Conservation (phyloP, 306 rosid genomes). For the Acacia crassicarpa region DNA sequence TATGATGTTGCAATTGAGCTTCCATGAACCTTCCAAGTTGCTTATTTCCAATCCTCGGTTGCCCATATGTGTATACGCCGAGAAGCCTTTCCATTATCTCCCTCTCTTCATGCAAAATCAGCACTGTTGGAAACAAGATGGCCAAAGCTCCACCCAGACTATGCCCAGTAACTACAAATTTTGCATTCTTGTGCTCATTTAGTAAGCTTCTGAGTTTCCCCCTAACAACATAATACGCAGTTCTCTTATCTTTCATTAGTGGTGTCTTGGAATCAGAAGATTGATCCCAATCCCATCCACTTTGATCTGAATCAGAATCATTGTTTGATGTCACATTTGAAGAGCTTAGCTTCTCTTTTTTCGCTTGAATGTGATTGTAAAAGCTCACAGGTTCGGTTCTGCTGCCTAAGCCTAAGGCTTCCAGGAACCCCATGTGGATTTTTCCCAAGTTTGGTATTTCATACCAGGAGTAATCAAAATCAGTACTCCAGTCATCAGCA, state of each 20-base stretch:
- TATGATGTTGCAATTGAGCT: conserved; percentile 43
- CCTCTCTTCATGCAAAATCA: conserved; percentile 60
- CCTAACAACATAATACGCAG: conserved; percentile 60
- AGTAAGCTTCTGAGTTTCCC: conserved; percentile 54
- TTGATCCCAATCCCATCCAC: conserved; percentile 1
- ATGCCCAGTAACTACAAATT: conserved; percentile 75
- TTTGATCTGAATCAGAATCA: neutral
- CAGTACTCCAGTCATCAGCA: conserved; percentile 75
- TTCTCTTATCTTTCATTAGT: conserved; percentile 39
- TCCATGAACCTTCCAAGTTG: conserved; percentile 69
- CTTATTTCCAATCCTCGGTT: conserved; percentile 69
- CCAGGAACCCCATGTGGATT: conserved; percentile 78
- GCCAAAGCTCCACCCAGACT: conserved; percentile 86
- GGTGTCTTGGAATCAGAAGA: conserved; percentile 33
- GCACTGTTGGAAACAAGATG: conserved; percentile 61
- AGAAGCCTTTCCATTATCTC: conserved; percentile 60
- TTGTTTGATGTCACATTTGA: conserved; percentile 25
- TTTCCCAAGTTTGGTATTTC: conserved; percentile 66
- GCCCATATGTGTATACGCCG: conserved; percentile 78
- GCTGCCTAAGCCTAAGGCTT: conserved; percentile 78
- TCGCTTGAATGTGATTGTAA: conserved; percentile 36
- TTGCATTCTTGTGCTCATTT: conserved; percentile 66
- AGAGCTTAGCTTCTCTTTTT: neutral
- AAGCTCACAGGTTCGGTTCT: conserved; percentile 49
- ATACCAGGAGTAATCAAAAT: conserved; percentile 84